Base-by-base conservation (phyloP, 192 early-diverging fungal species). In the Lobosporangium transversale region DNA sequence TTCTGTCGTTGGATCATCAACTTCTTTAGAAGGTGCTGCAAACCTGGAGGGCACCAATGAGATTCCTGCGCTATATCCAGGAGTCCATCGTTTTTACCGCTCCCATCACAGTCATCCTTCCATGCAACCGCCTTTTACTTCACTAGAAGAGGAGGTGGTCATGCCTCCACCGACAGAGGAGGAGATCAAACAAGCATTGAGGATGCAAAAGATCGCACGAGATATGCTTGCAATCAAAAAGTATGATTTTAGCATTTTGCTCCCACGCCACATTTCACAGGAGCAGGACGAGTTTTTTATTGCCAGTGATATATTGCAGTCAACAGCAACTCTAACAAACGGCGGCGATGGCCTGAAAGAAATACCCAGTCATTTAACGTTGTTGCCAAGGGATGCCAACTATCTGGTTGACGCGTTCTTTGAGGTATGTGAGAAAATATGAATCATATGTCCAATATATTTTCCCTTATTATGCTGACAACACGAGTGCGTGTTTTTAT, bases 241-340 rank as follows among this genome's bases (percentile, higher is more conserved):
- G n/a, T 62, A 24, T 23, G 68, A 70, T 32, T 27, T 56, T 4
- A 26, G 43, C n/a, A 31, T 70, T 7, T 18, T 48, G 31, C 20
- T 70, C 44, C 58, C 51, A 3, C 68, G 68, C 4, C 68, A 70
- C 17, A 70, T 70, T 23, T 37, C 50, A 8, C 52, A 70, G 6
- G 68, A 70, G 8, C 43, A 70, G 2, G 68, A 70, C 32, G 68
- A 70, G 8, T 29, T 70, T 6, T 70, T 50, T n/a, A 23, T 70
- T 27, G 11, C 35, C n/a, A n/a, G n/a, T n/a, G n/a, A n/a, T n/a
- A n/a, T n/a, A n/a, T n/a, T n/a, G n/a, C n/a, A n/a, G n/a, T n/a
- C n/a, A n/a, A n/a, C n/a, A n/a, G n/a, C n/a, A n/a, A n/a, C n/a
- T n/a, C n/a, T n/a, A n/a, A n/a, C n/a, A 3, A 5, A 20, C 23